These are phyloP conservation scores for Psilocybe cyanescens DNA, from an alignment of 768 basidiomycete species.

Conservation along the genomic window DNA sequence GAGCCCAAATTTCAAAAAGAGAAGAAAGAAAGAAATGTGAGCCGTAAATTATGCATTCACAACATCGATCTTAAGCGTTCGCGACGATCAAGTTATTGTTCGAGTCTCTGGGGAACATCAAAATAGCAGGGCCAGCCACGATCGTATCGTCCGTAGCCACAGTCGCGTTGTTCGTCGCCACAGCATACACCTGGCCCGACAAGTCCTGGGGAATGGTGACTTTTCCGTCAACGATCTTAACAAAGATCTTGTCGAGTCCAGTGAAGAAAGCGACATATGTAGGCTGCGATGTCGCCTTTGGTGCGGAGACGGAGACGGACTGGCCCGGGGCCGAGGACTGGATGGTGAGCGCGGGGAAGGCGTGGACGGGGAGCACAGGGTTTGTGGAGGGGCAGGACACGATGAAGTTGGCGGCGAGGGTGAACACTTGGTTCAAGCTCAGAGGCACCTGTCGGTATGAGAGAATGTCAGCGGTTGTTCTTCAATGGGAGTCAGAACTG, in stretches of 20 bases:
- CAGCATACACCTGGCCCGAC: slow-evolving; percentile 52
- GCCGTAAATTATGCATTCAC: no score
- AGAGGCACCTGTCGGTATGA: slow-evolving; percentile 23
- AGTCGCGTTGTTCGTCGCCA: slow-evolving; percentile 37
- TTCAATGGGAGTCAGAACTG: background rate
- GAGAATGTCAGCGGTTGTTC: background rate
- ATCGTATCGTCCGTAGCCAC: slow-evolving; percentile 38
- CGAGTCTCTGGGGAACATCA: slow-evolving; percentile 21
- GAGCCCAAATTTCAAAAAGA: no score
- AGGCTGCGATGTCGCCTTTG: slow-evolving; percentile 13
- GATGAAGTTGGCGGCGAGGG: slow-evolving; percentile 52
- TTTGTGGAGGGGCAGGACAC: slow-evolving; percentile 56
- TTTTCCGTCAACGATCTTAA: slow-evolving; percentile 31
- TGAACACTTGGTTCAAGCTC: slow-evolving; percentile 31
- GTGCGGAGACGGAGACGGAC: slow-evolving; percentile 12
- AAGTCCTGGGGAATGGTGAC: slow-evolving; percentile 40
- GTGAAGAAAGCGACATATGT: slow-evolving; percentile 46
- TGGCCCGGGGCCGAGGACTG: slow-evolving; percentile 30
- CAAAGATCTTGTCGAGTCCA: slow-evolving; percentile 42
- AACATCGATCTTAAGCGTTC: background rate
- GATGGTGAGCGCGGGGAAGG: slow-evolving; percentile 53
- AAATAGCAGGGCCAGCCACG: slow-evolving; percentile 40
- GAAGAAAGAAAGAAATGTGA: background rate
- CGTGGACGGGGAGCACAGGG: slow-evolving; percentile 50
- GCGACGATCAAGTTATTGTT: slow-evolving; percentile 12